A percentile compares a stretch with the other conserved stretches of the same genome.
phyloP scores from a whole-genome alignment of 495 filamentous ascomycete genomes.

The Annulohypoxylon moriforme region DNA sequence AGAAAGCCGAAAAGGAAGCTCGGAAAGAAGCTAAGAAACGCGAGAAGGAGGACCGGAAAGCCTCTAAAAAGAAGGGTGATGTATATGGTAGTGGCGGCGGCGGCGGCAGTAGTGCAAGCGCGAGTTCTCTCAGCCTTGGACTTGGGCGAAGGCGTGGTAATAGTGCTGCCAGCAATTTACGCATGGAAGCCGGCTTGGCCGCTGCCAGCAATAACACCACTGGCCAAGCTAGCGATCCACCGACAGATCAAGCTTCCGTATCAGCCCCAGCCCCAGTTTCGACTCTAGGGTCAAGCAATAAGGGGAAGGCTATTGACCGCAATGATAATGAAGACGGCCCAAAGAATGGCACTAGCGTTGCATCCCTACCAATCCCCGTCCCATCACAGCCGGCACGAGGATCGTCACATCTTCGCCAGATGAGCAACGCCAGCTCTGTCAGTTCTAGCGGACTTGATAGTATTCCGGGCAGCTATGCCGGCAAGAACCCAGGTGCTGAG shows the following conservation, averaged over 20 bases:
- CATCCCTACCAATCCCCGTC: constrained; percentile 52
- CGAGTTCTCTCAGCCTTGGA: constrained; percentile 63
- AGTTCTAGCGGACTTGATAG: constrained; percentile 79
- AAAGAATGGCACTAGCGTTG: constrained; percentile 21
- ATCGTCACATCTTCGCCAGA: constrained; percentile 78
- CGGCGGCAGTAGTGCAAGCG: constrained; percentile 62
- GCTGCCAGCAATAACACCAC: constrained; percentile 36
- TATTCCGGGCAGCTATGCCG: constrained; percentile 63
- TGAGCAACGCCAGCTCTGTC: constrained; percentile 85
- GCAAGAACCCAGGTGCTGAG: constrained; percentile 49
- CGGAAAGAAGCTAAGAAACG: constrained; percentile 83
- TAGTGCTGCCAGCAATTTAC: constrained; percentile 63
- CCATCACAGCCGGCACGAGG: constrained; percentile 57
- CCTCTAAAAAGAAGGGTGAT: constrained; percentile 70
- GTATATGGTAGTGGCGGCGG: constrained; percentile 53
- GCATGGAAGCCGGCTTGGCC: constrained; percentile 56
- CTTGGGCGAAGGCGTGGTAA: constrained; percentile 66
- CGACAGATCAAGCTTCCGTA: constrained; percentile 30
- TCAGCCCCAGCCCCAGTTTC: constrained; percentile 23
- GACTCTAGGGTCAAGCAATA: constrained; percentile 58
- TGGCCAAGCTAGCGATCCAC: constrained; percentile 16
- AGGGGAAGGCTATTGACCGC: constrained; percentile 87
- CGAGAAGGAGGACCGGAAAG: constrained; percentile 86
- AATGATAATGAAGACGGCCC: constrained; percentile 38
- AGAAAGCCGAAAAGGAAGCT: constrained; percentile 81